Evolutionary conservation across 345 rosid genomes (phyloP), one percentile per base, ranked within the genome.

Genomic region (Salix viminalis): DNA sequence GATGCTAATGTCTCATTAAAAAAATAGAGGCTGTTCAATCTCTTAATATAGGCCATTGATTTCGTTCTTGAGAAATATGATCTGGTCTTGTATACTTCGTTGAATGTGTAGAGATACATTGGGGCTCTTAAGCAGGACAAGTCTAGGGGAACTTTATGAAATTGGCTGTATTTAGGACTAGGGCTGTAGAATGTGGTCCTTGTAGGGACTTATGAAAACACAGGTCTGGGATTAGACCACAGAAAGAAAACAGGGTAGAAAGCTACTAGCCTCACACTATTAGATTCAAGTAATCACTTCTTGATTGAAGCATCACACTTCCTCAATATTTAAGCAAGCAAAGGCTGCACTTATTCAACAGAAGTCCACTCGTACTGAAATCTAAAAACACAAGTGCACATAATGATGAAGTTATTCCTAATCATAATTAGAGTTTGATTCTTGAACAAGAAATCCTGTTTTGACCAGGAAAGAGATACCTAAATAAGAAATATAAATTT

Each of bases 41-140:
- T 34, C 58, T 76, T 83, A 75, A 24, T 74, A 70, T 81, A 82
- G 84, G 86, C 89, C 87, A 82, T 80, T 76, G 79, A 60, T 85
- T 70, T 84, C 81, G 79, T 84, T 76, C 77, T 79, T 83, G 86
- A 84, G 81, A 79, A 71, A 71, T 75, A 73, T 76, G 77, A 81
- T 80, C 48, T 75, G 77, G 84, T 81, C 79, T 66, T 76, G 78
- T 79, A 81, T 76, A 81, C 62, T n/a, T 56, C 10, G 50, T 77
- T 81, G 68, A 79, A 81, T 82, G 60, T 77, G 69, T 69, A 66
- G 73, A 79, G 81, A 77, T 83, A 76, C 84, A 73, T 75, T 76
- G 77, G 72, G 76, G 65, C 3, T 44, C 50, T 56, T 9, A 56
- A 21, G 62, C 62, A 1, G 28, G 50, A 13, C 28, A n/a, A 56